phyloP scores from a whole-genome alignment of 2,329 filamentous ascomycete genomes.

The Cryphonectria japonica region DNA sequence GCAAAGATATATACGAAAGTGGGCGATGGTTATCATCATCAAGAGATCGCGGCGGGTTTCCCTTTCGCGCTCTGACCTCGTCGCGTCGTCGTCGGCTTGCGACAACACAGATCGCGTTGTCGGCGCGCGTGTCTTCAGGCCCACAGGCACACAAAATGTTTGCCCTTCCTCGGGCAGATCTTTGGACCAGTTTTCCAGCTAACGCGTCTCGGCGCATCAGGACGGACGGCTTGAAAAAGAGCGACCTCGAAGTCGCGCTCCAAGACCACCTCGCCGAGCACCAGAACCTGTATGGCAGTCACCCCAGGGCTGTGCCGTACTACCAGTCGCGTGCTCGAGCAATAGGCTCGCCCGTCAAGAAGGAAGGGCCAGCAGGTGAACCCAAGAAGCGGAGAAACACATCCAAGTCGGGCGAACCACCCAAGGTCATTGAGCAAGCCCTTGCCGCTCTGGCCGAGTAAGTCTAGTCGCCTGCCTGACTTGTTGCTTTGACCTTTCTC shows the following conservation, averaged over 20 bases:
- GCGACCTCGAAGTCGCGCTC: conserved; percentile 75
- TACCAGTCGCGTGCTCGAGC: conserved; percentile 69
- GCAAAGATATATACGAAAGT: not conserved
- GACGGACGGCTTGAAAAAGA: conserved; percentile 73
- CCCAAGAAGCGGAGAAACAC: conserved; percentile 51
- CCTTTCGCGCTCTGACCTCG: not conserved
- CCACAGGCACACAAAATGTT: not conserved
- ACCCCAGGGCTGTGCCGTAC: conserved; percentile 72
- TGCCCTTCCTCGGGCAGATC: not conserved
- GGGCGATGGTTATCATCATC: not conserved
- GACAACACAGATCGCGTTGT: not conserved
- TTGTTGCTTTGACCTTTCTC: not conserved
- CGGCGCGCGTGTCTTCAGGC: not conserved
- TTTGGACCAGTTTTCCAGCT: not conserved
- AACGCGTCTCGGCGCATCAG: conserved; percentile 47
- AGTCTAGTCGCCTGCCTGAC: conserved; percentile 35
- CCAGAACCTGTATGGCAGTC: conserved; percentile 63
- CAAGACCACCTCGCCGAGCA: conserved; percentile 75
- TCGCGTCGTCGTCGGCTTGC: conserved; percentile 16
- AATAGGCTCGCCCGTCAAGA: conserved; percentile 65
- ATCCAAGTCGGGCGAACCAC: conserved; percentile 42
- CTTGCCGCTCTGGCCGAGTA: conserved; percentile 44
- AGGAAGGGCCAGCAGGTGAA: conserved; percentile 47
- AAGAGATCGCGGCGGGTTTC: not conserved
- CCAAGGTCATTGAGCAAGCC: conserved; percentile 43